Percentiles rank a stretch among this genome's conserved stretches.
phyloP scores from a whole-genome alignment of 495 filamentous ascomycete species.

The Penicillium antarcticum region DNA sequence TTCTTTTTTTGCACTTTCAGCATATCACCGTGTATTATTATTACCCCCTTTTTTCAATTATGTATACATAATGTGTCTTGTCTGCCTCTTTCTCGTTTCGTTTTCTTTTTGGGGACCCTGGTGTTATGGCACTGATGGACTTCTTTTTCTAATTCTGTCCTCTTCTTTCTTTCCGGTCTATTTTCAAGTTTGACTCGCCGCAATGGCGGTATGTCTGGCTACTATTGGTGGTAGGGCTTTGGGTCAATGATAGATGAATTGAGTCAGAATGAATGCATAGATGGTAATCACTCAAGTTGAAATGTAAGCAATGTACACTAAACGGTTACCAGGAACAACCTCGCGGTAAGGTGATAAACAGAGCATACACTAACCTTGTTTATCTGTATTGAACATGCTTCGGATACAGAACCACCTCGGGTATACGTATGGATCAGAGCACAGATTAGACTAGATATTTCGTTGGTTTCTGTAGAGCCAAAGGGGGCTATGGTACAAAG shows the following conservation, averaged over 20 bases:
- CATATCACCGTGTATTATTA: conserved; percentile 15
- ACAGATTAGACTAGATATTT: conserved; percentile 2
- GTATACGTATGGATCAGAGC: not conserved
- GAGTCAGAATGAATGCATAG: not conserved
- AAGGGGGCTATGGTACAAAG: conserved; percentile 15
- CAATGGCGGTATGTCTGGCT: not conserved
- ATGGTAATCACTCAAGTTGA: not conserved
- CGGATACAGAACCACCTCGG: too few species aligned
- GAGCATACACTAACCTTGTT: too few species aligned
- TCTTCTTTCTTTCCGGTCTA: not conserved
- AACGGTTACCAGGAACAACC: too few species aligned
- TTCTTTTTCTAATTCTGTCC: not conserved
- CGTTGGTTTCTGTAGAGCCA: not conserved
- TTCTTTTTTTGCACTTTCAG: not conserved
- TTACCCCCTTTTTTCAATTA: not conserved
- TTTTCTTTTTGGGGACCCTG: not conserved
- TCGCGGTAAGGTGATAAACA: too few species aligned
- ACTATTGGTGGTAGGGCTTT: not conserved
- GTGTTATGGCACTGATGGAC: not conserved
- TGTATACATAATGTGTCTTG: conserved; percentile 9
- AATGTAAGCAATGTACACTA: not conserved
- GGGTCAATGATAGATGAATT: conserved; percentile 3
- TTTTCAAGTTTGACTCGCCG: not conserved
- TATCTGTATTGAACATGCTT: too few species aligned
- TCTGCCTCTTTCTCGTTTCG: not conserved